Percentiles rank a stretch among this genome's conserved stretches.
Evolutionary conservation across 1,284 basidiomycete genomes (phyloP).

Genomic region (Cryptococcus depauperatus): DNA sequence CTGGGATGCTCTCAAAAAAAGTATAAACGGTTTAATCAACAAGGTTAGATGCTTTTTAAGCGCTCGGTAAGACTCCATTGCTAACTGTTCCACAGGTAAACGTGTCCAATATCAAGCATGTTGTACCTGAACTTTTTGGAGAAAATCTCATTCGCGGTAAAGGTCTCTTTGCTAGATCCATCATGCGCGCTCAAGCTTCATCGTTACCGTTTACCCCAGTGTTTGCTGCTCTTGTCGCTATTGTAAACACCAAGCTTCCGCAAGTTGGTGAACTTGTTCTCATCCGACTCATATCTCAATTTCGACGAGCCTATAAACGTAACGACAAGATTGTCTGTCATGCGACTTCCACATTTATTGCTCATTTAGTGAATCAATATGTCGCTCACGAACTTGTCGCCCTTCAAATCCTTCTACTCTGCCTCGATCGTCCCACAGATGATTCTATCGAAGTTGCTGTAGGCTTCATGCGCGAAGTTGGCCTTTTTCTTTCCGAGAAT

Average conservation of each 20-base stretch:
- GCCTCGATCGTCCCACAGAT: conserved; percentile 91
- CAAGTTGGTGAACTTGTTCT: conserved; percentile 90
- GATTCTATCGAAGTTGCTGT: conserved; percentile 98
- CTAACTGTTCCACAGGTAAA: conserved; percentile 53
- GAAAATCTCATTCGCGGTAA: conserved; percentile 88
- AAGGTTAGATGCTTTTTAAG: conserved; percentile 53
- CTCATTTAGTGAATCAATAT: conserved; percentile 91
- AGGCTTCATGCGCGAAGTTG: conserved; percentile 94
- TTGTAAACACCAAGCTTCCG: conserved; percentile 96
- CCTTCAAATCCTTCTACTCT: conserved; percentile 85
- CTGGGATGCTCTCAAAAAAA: conserved; percentile 97
- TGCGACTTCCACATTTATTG: conserved; percentile 91
- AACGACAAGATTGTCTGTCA: conserved; percentile 96
- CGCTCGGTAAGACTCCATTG: not conserved
- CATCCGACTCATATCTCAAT: conserved; percentile 85
- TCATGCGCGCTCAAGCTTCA: conserved; percentile 96
- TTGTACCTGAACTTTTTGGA: conserved; percentile 85
- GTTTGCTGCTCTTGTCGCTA: conserved; percentile 86
- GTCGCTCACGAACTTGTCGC: conserved; percentile 92
- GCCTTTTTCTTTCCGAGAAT: conserved; percentile 87
- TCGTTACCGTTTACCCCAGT: conserved; percentile 97
- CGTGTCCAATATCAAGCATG: conserved; percentile 89
- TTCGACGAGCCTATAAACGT: conserved; percentile 86
- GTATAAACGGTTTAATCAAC: conserved; percentile 98
- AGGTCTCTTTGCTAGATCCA: conserved; percentile 79